Percentiles rank a stretch among this genome's conserved stretches.
Evolutionary conservation across 2,329 filamentous ascomycete species (phyloP).

Genomic region (Ceratocystis variospora): DNA sequence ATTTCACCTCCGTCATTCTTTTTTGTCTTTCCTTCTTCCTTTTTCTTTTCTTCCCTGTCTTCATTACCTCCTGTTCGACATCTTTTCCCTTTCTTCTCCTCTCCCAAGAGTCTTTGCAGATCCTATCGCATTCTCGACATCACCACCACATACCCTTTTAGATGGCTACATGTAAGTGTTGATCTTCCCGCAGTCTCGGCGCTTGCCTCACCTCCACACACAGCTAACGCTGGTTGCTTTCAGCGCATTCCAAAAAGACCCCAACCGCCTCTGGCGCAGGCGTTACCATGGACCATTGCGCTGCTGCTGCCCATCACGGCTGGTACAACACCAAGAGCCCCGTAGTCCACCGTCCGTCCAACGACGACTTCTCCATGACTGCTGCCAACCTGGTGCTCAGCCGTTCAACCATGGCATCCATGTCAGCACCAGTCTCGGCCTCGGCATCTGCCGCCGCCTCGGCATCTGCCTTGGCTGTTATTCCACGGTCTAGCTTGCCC

Average conservation of each 20-base stretch:
- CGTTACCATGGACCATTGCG: constrained; percentile 22
- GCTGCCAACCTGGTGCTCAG: constrained; percentile 24
- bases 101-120: background rate
- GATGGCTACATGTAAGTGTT: constrained; percentile 7
- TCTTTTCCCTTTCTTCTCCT: background rate
- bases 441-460: constrained; percentile 2
- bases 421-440: background rate
- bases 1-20: background rate
- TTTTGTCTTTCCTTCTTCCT: background rate
- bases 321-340: constrained; percentile 50
- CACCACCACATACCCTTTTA: background rate
- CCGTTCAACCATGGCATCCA: background rate
- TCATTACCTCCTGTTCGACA: background rate
- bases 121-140: background rate
- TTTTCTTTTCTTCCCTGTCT: background rate
- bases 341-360: constrained; percentile 36
- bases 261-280: constrained; percentile 2
- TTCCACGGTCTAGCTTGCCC: background rate
- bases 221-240: background rate
- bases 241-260: background rate
- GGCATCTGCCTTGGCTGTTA: background rate
- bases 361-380: constrained; percentile 37
- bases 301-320: constrained; percentile 55
- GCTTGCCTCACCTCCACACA: background rate
- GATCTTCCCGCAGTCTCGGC: background rate